These are phyloP conservation scores for Amoeboaphelidium protococcarum DNA, from an alignment of 371 early-diverging fungal species.

Conservation along the genomic window DNA sequence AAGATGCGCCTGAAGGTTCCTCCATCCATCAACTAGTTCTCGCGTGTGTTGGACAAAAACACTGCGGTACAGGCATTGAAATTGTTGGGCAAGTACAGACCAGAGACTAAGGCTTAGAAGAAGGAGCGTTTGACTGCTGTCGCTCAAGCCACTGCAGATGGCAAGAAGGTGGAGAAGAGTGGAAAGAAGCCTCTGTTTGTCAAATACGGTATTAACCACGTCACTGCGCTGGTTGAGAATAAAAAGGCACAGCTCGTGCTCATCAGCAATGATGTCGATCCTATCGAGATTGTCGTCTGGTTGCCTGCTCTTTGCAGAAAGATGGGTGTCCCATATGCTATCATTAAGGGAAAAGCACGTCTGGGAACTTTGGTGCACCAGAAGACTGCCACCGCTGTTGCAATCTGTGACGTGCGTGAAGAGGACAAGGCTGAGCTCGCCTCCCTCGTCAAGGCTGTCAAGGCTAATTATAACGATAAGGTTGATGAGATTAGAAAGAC, in stretches of 20 bases:
- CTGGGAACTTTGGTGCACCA: slow-evolving; percentile 96
- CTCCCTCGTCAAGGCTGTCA: slow-evolving; percentile 60
- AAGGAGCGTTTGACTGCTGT: slow-evolving; percentile 62
- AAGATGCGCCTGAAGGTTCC: slow-evolving; percentile 97
- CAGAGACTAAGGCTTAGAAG: slow-evolving; percentile 92
- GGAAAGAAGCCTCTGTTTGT: slow-evolving; percentile 51
- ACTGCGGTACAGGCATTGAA: slow-evolving; percentile 91
- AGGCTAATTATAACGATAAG: slow-evolving; percentile 76
- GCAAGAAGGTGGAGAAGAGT: slow-evolving; percentile 46
- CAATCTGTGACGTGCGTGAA: slow-evolving; percentile 72
- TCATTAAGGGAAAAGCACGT: slow-evolving; percentile 92
- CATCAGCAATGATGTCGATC: slow-evolving; percentile 98
- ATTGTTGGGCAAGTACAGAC: slow-evolving; percentile 91
- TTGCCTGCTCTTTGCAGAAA: slow-evolving; percentile 99
- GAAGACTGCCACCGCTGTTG: slow-evolving; percentile 95
- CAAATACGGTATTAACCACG: slow-evolving; percentile 99
- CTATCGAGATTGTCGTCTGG: slow-evolving; percentile 95
- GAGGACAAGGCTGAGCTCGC: slow-evolving; percentile 87
- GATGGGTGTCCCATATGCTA: slow-evolving; percentile 98
- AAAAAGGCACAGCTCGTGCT: slow-evolving; percentile 97
- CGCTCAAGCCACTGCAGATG: slow-evolving; percentile 49
- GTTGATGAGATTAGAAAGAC: slow-evolving; percentile 58
- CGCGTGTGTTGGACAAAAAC: slow-evolving; percentile 83
- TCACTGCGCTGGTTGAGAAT: slow-evolving; percentile 86
- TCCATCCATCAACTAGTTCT: slow-evolving; percentile 98